phyloP scores from a whole-genome alignment of 2,329 filamentous ascomycete species.

The Fusarium guadeloupense region DNA sequence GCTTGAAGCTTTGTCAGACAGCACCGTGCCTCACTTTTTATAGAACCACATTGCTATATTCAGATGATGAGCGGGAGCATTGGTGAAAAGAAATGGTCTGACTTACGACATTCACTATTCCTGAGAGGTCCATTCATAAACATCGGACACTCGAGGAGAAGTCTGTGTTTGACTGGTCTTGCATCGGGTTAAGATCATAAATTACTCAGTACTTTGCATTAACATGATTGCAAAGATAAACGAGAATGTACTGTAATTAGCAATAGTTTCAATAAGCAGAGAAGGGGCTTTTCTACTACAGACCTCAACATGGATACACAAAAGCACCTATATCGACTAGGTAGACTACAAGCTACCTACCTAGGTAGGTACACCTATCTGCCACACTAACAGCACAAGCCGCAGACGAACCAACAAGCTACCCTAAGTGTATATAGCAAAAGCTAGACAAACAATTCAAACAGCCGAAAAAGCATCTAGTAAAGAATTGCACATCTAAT shows the following conservation, averaged over 20 bases:
- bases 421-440: conserved; percentile 5
- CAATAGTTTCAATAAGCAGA: no score
- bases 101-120: neutral
- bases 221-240: neutral
- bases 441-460: neutral
- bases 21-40: conserved; percentile 14
- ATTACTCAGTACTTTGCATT: no score
- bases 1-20: conserved; percentile 20
- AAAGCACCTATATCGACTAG: no score
- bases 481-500: neutral
- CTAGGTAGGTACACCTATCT: conserved; percentile 15
- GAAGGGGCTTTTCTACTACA: no score
- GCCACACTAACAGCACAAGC: conserved; percentile 13
- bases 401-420: conserved; percentile 12
- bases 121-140: neutral
- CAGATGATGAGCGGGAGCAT: neutral
- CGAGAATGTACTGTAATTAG: no score
- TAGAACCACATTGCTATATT: conserved; percentile 5
- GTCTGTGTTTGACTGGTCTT: neutral
- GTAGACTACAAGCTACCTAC: no score
- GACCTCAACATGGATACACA: no score
- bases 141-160: neutral
- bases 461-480: neutral
- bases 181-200: neutral
- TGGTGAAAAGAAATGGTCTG: conserved; percentile 7